These are phyloP conservation scores for Malassezia arunalokei DNA, from an alignment of 1,284 basidiomycete genomes.

Conservation along the genomic window DNA sequence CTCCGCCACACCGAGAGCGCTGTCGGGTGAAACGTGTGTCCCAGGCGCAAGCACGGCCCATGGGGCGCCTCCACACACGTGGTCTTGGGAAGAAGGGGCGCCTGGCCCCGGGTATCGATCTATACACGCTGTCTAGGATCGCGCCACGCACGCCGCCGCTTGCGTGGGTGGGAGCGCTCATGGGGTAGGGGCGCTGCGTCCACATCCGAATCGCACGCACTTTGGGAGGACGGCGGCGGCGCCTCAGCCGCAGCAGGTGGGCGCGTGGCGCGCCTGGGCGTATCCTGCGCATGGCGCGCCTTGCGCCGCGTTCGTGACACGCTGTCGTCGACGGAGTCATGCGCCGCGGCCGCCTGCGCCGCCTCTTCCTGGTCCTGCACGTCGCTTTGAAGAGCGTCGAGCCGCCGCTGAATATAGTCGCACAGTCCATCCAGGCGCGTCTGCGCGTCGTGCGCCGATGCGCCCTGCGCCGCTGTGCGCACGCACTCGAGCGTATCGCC, in stretches of 20 bases:
- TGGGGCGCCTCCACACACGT: too few species aligned
- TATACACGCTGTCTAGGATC: too few species aligned
- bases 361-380: conserved; percentile 1
- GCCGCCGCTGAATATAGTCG: conserved; percentile 3
- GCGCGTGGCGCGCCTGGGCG: too few species aligned
- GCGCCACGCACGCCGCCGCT: background rate
- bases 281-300: background rate
- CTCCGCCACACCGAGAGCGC: too few species aligned
- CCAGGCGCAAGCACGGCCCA: too few species aligned
- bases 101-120: too few species aligned
- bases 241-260: background rate
- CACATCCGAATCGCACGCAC: background rate
- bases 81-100: too few species aligned
- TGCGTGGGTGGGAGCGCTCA: background rate
- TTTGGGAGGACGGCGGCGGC: background rate
- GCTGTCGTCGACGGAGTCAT: background rate
- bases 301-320: background rate
- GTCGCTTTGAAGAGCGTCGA: conserved; percentile 11
- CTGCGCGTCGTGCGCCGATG: background rate
- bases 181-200: background rate
- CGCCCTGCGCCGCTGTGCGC: background rate
- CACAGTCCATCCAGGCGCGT: background rate
- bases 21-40: too few species aligned
- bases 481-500: conserved; percentile 8
- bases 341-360: background rate